Evolutionary conservation across 495 filamentous ascomycete genomes (phyloP), one percentile per base, ranked within the genome.

Genomic region (Parachaetomium inaequale): DNA sequence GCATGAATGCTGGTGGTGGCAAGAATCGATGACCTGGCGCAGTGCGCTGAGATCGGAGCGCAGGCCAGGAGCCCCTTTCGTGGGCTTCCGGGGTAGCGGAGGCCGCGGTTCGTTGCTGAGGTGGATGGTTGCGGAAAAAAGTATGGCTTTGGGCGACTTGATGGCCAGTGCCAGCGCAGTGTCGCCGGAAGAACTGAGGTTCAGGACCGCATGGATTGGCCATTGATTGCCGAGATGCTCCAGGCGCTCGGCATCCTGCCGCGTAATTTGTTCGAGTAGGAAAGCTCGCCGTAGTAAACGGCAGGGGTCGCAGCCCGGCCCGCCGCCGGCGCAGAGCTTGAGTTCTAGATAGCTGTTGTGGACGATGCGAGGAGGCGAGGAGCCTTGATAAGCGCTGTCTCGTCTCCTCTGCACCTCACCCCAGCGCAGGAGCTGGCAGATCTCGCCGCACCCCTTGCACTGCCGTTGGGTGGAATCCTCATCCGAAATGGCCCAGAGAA

Each of bases 331-430:
- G 43, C 65, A 73, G n/a, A 50, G 25, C 26, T 72, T 63, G 59
- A 73, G 69, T 23, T 73, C 71, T 4, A 55, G 53, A 45, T 63
- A 73, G 62, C 52, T 70, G 63, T 55, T 55, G 63, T 73, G 71
- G 26, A 73, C 52, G 12, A 64, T 32, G 40, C 63, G 63, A 17
- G 55, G 26, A 12, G 45, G n/a, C 19, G 71, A 72, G 38, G 26
- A 56, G 14, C 70, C 68, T 17, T 64, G 51, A 36, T 50, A 69
- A 15, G 50, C 40, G 28, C 40, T 23, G 26, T 66, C 61, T 29
- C 55, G 63, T 55, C 70, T 66, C 43, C 63, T 46, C 28, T 69
- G 64, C 10, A 58, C 62, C 46, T 71, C 70, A 2, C 64, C 70
- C 69, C 69, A 71, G n/a, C 70, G 70, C 21, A 73, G 25, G 29